Evolutionary conservation across 768 basidiomycete species (phyloP).

Genomic region (Pulveroboletus sp.): DNA sequence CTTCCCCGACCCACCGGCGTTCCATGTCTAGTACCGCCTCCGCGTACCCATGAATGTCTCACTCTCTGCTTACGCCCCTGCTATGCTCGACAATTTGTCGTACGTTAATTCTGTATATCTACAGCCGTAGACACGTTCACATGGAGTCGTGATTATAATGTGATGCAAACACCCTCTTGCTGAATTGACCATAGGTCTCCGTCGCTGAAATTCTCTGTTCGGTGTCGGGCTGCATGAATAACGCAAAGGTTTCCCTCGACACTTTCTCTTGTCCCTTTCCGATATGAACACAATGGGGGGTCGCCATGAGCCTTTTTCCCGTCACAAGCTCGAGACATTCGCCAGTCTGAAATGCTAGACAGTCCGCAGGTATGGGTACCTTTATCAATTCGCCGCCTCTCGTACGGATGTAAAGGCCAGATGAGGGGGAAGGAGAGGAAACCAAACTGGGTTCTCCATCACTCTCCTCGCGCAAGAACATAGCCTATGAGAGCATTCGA

Average conservation of each 20-base stretch:
- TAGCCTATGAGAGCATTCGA: slow-evolving; percentile 48
- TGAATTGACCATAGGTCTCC: slow-evolving; percentile 88
- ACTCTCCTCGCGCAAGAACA: slow-evolving; percentile 64
- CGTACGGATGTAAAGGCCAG: slow-evolving; percentile 90
- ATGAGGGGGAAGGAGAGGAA: slow-evolving; percentile 64
- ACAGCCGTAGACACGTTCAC: slow-evolving; percentile 16
- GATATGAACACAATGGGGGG: slow-evolving; percentile 90
- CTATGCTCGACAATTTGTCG: slow-evolving; percentile 8
- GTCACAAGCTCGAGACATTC: slow-evolving; percentile 93
- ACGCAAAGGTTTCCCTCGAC: slow-evolving; percentile 82
- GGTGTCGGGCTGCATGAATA: slow-evolving; percentile 88
- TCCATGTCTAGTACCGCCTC: slow-evolving; percentile 36
- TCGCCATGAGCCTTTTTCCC: slow-evolving; percentile 74
- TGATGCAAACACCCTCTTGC: slow-evolving; percentile 68
- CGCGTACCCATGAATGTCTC: slow-evolving; percentile 17
- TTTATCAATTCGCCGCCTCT: slow-evolving; percentile 75
- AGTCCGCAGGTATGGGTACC: slow-evolving; percentile 80
- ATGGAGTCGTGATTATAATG: slow-evolving; percentile 36
- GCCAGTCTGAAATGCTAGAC: slow-evolving; percentile 94
- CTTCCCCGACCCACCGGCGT: slow-evolving; percentile 39
- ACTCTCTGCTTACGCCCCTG: neutral
- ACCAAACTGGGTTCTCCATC: slow-evolving; percentile 45
- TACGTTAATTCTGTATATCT: slow-evolving; percentile 5
- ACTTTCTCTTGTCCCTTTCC: slow-evolving; percentile 52
- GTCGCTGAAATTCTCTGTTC: slow-evolving; percentile 63